Conservation (phyloP, 2,329 filamentous ascomycete species). For the Colletotrichum cereale region DNA sequence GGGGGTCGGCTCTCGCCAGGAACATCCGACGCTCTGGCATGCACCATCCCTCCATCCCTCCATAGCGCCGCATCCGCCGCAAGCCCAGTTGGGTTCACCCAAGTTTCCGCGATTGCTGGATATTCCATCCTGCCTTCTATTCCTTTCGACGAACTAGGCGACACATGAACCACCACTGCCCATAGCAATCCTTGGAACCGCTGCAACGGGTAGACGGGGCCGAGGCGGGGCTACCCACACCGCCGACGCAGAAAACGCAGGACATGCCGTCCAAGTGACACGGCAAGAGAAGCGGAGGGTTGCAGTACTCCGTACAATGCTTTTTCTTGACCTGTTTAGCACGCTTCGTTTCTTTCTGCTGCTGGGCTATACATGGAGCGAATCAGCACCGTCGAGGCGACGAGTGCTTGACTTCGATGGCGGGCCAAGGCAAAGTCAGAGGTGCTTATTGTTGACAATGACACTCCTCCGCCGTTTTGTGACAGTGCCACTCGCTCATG, state of each 20-base stretch:
- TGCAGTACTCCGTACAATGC: neutral
- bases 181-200: constrained; percentile 27
- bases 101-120: neutral
- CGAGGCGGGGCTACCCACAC: constrained; percentile 30
- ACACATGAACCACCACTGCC: constrained; percentile 3
- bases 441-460: neutral
- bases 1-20: neutral
- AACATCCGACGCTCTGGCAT: constrained; percentile 10
- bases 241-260: constrained; percentile 22
- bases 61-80: neutral
- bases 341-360: constrained; percentile 16
- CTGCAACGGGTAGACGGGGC: constrained; percentile 26
- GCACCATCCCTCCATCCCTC: neutral
- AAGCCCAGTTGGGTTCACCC: neutral
- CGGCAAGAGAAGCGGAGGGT: constrained; percentile 4
- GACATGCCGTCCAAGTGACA: constrained; percentile 21
- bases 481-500: neutral
- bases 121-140: neutral
- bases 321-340: constrained; percentile 9
- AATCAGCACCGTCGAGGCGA: neutral
- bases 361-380: neutral
- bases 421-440: constrained; percentile 5
- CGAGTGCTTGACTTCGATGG: neutral
- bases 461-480: neutral
- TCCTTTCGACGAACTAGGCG: neutral